A percentile compares a stretch with the other conserved stretches of the same genome.
Evolutionary conservation across 2,329 filamentous ascomycete species (phyloP).

Genomic region (Botrytis galanthina): DNA sequence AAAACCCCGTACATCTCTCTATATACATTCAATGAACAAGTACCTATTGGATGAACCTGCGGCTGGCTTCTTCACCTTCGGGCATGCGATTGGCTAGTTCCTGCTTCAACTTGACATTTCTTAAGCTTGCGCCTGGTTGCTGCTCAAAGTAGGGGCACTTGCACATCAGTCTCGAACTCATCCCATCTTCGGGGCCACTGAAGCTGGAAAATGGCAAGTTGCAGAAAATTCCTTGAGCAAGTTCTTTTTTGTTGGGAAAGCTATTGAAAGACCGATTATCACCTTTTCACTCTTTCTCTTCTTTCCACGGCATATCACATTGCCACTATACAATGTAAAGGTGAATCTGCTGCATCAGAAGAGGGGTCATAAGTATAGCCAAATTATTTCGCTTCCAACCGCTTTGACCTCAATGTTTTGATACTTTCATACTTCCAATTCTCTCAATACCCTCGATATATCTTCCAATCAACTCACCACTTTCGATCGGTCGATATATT

Average conservation of each 20-base stretch:
- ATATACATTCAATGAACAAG: background rate
- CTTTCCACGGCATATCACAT: background rate
- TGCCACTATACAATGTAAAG: background rate
- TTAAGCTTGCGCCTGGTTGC: background rate
- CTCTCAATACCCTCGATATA: background rate
- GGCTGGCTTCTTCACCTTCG: background rate
- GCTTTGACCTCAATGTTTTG: background rate
- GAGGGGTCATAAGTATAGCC: background rate
- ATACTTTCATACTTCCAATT: background rate
- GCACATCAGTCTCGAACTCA: constrained; percentile 3
- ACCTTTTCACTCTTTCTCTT: background rate
- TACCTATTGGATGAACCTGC: background rate
- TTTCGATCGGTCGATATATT: constrained; percentile 10
- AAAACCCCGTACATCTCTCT: background rate
- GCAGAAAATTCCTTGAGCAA: too few species aligned
- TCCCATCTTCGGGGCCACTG: background rate
- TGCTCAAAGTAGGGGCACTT: constrained; percentile 13
- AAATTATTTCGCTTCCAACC: constrained; percentile 7
- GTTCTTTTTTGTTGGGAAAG: background rate
- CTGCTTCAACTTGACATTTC: background rate
- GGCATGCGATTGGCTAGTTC: background rate
- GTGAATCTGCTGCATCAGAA: background rate
- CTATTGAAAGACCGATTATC: background rate
- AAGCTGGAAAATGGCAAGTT: background rate
- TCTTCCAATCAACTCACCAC: background rate